Evolutionary conservation across 257 asterid species (phyloP).

Genomic region (Schizonepeta tenuifolia): DNA sequence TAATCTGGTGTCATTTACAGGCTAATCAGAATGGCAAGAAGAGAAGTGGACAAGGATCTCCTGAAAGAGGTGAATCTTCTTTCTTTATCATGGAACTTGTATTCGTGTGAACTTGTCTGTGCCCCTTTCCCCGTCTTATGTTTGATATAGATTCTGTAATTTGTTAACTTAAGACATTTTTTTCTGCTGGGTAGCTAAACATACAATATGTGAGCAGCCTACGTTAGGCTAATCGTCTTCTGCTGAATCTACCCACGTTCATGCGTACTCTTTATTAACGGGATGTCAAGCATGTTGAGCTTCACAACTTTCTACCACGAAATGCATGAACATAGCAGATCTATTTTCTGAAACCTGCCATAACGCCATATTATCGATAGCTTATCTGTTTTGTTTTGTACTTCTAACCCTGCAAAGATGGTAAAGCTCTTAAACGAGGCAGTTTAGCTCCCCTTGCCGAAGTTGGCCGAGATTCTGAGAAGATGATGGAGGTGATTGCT

Average conservation of each 20-base stretch:
- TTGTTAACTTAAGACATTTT: neutral
- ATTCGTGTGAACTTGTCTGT: neutral
- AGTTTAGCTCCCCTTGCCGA: conserved; percentile 44
- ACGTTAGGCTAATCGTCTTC: too few relatives aligned
- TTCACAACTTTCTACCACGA: neutral
- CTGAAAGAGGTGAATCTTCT: conserved; percentile 53
- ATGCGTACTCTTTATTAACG: neutral
- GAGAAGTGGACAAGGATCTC: conserved; percentile 74
- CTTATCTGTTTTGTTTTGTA: neutral
- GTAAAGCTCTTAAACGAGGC: conserved; percentile 46
- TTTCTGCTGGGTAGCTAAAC: too few relatives aligned
- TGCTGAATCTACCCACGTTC: neutral
- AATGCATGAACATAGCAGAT: neutral
- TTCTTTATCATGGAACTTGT: neutral
- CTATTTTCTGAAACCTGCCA: neutral
- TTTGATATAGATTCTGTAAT: neutral
- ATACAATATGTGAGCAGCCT: too few relatives aligned
- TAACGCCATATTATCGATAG: neutral
- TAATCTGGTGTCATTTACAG: conserved; percentile 41
- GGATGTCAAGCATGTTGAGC: neutral
- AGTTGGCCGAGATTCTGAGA: conserved; percentile 50
- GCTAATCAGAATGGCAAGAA: conserved; percentile 60
- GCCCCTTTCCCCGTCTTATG: neutral
- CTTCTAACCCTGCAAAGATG: conserved; percentile 39
- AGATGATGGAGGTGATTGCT: conserved; percentile 37